Evolutionary conservation across 2,329 filamentous ascomycete species (phyloP).

Genomic region (Chalaropsis ovoidea): DNA sequence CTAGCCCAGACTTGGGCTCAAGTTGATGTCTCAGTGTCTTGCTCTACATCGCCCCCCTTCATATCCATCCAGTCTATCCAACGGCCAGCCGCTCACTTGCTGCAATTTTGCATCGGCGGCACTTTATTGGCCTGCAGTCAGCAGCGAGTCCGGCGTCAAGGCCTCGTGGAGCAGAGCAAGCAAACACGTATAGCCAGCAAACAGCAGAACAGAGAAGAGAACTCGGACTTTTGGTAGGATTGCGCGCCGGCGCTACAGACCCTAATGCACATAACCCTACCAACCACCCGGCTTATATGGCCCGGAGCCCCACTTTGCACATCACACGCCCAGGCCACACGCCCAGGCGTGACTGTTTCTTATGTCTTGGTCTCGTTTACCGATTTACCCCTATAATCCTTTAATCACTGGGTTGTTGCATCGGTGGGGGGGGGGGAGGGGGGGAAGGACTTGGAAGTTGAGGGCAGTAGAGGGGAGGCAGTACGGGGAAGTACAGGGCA

Average conservation of each 20-base stretch:
- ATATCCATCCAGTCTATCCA: not conserved
- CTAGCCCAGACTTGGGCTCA: not conserved
- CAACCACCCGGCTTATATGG: conserved; percentile 7
- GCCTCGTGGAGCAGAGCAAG: not conserved
- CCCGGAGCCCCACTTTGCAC: not conserved
- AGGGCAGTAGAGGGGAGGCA: too few relatives aligned
- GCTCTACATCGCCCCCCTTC: not conserved
- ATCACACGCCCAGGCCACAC: not conserved
- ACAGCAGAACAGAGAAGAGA: not conserved
- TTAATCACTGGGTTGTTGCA: conserved; percentile 6
- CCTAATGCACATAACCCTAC: not conserved
- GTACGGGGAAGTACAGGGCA: too few relatives aligned
- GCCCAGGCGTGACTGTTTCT: not conserved
- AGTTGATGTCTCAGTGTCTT: not conserved
- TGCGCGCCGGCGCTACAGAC: not conserved
- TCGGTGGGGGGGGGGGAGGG: not conserved
- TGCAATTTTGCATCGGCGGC: not conserved
- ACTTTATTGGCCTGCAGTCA: not conserved
- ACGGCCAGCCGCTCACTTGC: not conserved
- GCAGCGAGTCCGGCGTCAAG: not conserved
- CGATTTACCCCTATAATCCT: conserved; percentile 12
- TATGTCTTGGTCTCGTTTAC: conserved; percentile 9
- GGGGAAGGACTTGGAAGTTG: not conserved
- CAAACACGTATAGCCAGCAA: too few relatives aligned
- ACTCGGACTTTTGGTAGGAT: not conserved